Evolutionary conservation across 2,329 filamentous ascomycete genomes (phyloP).

Genomic region (Cucurbitaria berberidis): DNA sequence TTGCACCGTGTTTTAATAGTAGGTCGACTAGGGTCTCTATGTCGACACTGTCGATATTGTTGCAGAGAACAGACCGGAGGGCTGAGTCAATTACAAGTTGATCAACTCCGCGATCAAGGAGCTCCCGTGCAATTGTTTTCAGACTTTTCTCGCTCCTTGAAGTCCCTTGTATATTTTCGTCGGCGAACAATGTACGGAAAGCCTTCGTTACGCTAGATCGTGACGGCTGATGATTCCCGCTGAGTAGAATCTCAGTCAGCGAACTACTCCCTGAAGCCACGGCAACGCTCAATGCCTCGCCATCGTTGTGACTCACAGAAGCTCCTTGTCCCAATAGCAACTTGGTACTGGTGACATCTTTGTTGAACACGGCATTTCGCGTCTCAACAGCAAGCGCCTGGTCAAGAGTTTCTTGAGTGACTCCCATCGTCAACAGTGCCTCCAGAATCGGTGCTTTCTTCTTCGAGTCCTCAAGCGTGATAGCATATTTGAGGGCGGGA

Average conservation of each 20-base stretch:
- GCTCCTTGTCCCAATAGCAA: slow-evolving; percentile 42
- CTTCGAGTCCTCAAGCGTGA: slow-evolving; percentile 24
- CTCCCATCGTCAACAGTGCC: slow-evolving; percentile 32
- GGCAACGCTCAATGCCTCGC: slow-evolving; percentile 61
- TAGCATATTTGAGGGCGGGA: slow-evolving; percentile 35
- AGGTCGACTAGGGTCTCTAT: slow-evolving; percentile 26
- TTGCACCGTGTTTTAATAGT: slow-evolving; percentile 33
- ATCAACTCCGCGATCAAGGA: slow-evolving; percentile 38
- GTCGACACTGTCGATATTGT: slow-evolving; percentile 10
- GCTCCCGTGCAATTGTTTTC: slow-evolving; percentile 26
- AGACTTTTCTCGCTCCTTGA: slow-evolving; percentile 1
- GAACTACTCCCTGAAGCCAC: slow-evolving; percentile 59
- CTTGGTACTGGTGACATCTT: slow-evolving; percentile 32
- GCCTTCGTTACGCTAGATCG: slow-evolving; percentile 34
- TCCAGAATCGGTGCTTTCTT: slow-evolving; percentile 37
- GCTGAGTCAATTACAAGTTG: slow-evolving; percentile 37
- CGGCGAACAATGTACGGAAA: slow-evolving; percentile 35
- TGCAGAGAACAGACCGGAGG: slow-evolving; percentile 27
- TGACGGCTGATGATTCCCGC: slow-evolving; percentile 39
- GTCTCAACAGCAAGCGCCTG: slow-evolving; percentile 36
- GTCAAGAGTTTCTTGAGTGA: slow-evolving; percentile 38
- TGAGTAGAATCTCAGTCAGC: slow-evolving; percentile 60
- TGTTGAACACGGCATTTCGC: slow-evolving; percentile 22
- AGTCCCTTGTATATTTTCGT: slow-evolving; percentile 3
- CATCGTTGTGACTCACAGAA: slow-evolving; percentile 59